phyloP scores from a whole-genome alignment of 2,329 filamentous ascomycete species.

The Diaporthe helianthi region DNA sequence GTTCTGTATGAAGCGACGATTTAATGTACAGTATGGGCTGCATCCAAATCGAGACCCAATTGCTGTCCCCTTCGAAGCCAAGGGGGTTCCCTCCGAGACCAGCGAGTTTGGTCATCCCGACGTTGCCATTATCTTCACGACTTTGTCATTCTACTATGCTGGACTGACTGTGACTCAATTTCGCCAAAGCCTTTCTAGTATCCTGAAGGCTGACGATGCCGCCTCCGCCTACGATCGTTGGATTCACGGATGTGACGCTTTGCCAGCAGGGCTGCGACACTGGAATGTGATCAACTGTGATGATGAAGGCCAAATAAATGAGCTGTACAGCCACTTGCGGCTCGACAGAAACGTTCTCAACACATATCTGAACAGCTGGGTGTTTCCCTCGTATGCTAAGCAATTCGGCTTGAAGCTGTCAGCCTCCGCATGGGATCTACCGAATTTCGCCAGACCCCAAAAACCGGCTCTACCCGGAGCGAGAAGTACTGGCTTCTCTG shows the following conservation, averaged over 20 bases:
- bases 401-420: conserved; percentile 70
- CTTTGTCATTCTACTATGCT: conserved; percentile 71
- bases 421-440: conserved; percentile 73
- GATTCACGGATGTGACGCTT: conserved; percentile 46
- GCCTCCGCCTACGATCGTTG: conserved; percentile 62
- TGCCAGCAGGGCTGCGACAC: conserved; percentile 55
- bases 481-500: conserved; percentile 70
- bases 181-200: conserved; percentile 53
- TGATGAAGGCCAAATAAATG: conserved; percentile 56
- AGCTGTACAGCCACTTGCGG: conserved; percentile 59
- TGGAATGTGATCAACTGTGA: conserved; percentile 67
- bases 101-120: conserved; percentile 75
- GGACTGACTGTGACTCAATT: conserved; percentile 60
- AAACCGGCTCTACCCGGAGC: conserved; percentile 44
- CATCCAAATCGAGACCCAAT: conserved; percentile 62
- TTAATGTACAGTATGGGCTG: conserved; percentile 71
- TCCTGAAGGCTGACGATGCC: conserved; percentile 64
- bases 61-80: conserved; percentile 72
- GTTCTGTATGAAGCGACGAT: conserved; percentile 67
- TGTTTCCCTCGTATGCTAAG: conserved; percentile 70
- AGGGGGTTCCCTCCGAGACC: conserved; percentile 67
- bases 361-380: conserved; percentile 67
- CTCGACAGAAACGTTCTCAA: conserved; percentile 60
- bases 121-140: conserved; percentile 69
- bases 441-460: conserved; percentile 47